Conservation (phyloP, 78 protist genomes). For the Mastigamoeba balamuthi region DNA sequence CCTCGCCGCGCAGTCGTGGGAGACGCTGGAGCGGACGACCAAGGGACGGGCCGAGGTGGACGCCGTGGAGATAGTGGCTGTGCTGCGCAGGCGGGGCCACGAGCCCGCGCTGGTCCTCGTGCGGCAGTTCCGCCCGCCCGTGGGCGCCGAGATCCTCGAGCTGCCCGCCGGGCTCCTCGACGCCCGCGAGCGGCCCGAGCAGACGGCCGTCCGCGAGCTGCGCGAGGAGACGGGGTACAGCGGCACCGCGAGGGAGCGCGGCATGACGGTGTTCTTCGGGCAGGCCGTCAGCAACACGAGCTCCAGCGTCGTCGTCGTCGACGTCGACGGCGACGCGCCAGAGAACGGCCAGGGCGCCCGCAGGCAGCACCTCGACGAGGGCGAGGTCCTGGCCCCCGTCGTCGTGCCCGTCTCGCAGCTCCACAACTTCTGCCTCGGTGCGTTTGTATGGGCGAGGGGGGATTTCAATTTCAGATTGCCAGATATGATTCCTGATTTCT, state of each 20-base stretch:
- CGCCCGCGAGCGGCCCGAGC: neutral
- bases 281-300: neutral
- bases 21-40: neutral
- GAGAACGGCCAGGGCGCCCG: neutral
- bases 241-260: neutral
- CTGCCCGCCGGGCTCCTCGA: neutral
- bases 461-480: too few relatives aligned
- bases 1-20: neutral
- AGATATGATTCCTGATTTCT: too few relatives aligned
- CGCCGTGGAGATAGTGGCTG: neutral
- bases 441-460: too few relatives aligned
- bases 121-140: neutral
- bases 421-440: neutral
- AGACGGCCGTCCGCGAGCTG: neutral
- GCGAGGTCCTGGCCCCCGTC: neutral
- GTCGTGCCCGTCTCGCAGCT: neutral
- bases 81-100: neutral
- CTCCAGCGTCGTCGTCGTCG: neutral
- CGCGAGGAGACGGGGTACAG: neutral
- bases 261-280: neutral
- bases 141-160: neutral
- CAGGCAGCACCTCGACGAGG: neutral
- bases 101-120: neutral
- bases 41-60: neutral
- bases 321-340: neutral